Evolutionary conservation across 306 rosid species (phyloP).

Genomic region (Vigna unguiculata): DNA sequence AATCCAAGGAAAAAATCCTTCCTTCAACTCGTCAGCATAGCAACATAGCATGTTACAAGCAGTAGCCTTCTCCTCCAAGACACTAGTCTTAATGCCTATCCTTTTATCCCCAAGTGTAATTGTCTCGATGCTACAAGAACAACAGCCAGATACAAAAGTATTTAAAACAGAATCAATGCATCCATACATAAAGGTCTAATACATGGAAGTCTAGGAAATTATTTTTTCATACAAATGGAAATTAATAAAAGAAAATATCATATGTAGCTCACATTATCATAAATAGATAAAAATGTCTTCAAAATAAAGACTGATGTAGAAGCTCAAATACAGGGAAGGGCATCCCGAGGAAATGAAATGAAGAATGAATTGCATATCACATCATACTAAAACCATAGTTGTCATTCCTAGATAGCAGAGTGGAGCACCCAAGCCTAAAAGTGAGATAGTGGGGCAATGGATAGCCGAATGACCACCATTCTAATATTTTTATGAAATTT

Average conservation of each 20-base stretch:
- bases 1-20: slow-evolving; percentile 99
- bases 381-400: slow-evolving; percentile 10
- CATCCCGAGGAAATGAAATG: slow-evolving; percentile 20
- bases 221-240: slow-evolving; percentile 18
- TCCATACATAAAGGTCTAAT: neutral
- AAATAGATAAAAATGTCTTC: slow-evolving; percentile 17
- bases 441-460: no score
- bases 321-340: slow-evolving; percentile 23
- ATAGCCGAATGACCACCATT: no score
- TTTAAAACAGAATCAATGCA: slow-evolving; percentile 28
- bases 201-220: neutral
- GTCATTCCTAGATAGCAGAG: no score
- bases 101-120: slow-evolving; percentile 97
- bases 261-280: neutral
- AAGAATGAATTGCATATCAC: slow-evolving; percentile 36
- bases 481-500: no score
- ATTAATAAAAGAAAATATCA: neutral
- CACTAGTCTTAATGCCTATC: slow-evolving; percentile 96
- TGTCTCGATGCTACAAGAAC: slow-evolving; percentile 82
- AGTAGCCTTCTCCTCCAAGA: slow-evolving; percentile 97
- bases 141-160: slow-evolving; percentile 40
- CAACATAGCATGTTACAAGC: slow-evolving; percentile 99
- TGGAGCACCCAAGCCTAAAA: no score
- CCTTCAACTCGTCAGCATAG: slow-evolving; percentile 99
- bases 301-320: slow-evolving; percentile 2